phyloP scores from a whole-genome alignment of 1,284 basidiomycete species.

The Malassezia restricta region DNA sequence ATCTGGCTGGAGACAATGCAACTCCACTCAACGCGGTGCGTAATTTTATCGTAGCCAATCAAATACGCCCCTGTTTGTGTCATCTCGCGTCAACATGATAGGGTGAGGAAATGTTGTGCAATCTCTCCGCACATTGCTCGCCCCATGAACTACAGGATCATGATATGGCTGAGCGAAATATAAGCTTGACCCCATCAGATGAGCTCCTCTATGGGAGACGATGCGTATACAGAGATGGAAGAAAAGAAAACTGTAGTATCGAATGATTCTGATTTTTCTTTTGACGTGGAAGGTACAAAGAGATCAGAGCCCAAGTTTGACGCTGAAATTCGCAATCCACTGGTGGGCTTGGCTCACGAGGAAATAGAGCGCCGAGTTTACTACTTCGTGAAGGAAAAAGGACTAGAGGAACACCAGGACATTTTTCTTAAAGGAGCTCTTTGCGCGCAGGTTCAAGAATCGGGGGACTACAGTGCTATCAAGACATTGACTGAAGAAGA shows the following conservation, averaged over 20 bases:
- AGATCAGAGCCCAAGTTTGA: background rate
- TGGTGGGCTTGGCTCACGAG: conserved; percentile 53
- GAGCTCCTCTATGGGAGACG: background rate
- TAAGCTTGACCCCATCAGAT: background rate
- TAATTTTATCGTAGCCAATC: background rate
- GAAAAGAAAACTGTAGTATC: background rate
- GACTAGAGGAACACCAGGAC: conserved; percentile 24
- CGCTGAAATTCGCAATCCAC: conserved; percentile 49
- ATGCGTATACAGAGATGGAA: background rate
- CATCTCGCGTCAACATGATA: background rate
- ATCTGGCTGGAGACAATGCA: too few species aligned
- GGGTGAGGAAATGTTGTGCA: background rate
- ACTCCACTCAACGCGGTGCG: background rate
- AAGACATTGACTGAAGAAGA: conserved; percentile 57
- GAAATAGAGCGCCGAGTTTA: conserved; percentile 24
- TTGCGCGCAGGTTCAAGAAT: conserved; percentile 32
- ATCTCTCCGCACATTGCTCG: too few species aligned
- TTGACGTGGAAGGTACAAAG: background rate
- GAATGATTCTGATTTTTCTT: background rate
- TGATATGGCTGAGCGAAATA: background rate
- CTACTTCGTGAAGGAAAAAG: conserved; percentile 26
- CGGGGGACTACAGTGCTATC: conserved; percentile 50
- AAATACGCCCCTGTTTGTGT: background rate
- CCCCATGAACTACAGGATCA: too few species aligned
- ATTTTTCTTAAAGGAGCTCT: conserved; percentile 28